Conservation (phyloP, 177 flowering plant genomes). For the Vitis hybrid region DNA sequence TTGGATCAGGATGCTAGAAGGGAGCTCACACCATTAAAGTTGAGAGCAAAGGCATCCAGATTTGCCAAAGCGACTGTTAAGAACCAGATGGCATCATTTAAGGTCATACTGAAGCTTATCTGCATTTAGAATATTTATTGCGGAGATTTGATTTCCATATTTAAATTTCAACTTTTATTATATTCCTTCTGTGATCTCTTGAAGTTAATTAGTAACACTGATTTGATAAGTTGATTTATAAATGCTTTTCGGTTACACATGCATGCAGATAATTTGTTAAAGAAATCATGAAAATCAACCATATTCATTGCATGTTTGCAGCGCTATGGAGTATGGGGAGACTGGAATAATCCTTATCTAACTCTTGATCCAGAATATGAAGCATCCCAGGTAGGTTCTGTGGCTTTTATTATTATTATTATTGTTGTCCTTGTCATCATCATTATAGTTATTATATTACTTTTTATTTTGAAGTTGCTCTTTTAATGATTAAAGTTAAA, state of each 20-base stretch:
- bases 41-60: conserved; percentile 93
- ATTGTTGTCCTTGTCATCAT: no score
- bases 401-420: conserved; percentile 2
- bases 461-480: no score
- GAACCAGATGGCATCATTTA: conserved; percentile 87
- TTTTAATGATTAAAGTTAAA: background rate
- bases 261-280: background rate
- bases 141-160: no score
- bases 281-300: background rate
- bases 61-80: conserved; percentile 88
- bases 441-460: no score
- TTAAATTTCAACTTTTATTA: background rate
- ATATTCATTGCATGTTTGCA: conserved; percentile 34
- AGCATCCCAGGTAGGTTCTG: conserved; percentile 78
- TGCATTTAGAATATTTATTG: conserved; percentile 7
- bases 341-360: conserved; percentile 87
- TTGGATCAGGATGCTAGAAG: conserved; percentile 80
- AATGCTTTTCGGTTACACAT: conserved; percentile 8
- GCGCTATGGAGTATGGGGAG: conserved; percentile 97
- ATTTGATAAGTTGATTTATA: background rate
- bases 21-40: conserved; percentile 79
- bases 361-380: conserved; percentile 94
- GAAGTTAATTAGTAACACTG: background rate
- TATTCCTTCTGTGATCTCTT: background rate
- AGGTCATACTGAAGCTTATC: conserved; percentile 43